Evolutionary conservation across 768 basidiomycete genomes (phyloP).

Genomic region (Rhizopogon sp.): DNA sequence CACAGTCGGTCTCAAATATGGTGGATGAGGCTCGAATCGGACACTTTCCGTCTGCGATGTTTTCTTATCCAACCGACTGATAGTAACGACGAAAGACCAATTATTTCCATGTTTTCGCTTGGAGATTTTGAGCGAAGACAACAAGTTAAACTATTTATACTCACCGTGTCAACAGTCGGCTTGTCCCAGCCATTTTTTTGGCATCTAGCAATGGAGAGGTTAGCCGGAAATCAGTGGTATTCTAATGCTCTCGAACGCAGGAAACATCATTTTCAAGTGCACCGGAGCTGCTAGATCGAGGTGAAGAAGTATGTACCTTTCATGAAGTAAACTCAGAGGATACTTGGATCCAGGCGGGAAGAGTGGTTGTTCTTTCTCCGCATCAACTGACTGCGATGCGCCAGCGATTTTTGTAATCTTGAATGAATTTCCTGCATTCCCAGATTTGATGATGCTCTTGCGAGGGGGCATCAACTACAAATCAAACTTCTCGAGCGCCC

Average conservation of each 20-base stretch:
- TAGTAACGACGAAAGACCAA: conserved; percentile 61
- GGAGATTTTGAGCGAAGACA: conserved; percentile 6
- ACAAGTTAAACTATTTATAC: conserved; percentile 6
- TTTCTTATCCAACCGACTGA: conserved; percentile 68
- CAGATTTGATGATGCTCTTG: conserved; percentile 79
- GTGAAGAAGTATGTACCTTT: conserved; percentile 44
- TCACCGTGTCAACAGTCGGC: conserved; percentile 72
- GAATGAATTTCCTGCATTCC: conserved; percentile 85
- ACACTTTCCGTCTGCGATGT: conserved; percentile 65
- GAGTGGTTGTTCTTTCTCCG: conserved; percentile 47
- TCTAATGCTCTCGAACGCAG: neutral
- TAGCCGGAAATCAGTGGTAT: neutral
- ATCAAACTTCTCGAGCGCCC: neutral
- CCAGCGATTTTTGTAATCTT: conserved; percentile 37
- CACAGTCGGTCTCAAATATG: conserved; percentile 59
- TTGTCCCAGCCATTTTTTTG: conserved; percentile 90
- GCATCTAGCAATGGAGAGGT: conserved; percentile 44
- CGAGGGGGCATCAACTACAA: conserved; percentile 52
- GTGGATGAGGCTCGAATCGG: conserved; percentile 68
- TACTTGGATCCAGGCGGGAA: conserved; percentile 86
- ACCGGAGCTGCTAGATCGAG: neutral
- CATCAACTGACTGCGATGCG: conserved; percentile 14
- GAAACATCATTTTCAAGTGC: neutral
- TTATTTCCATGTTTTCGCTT: conserved; percentile 46
- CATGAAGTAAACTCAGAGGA: conserved; percentile 73